Evolutionary conservation across 371 early-diverging fungal species (phyloP), one percentile per base, ranked within the genome.

Genomic region (Batkoa obscura): DNA sequence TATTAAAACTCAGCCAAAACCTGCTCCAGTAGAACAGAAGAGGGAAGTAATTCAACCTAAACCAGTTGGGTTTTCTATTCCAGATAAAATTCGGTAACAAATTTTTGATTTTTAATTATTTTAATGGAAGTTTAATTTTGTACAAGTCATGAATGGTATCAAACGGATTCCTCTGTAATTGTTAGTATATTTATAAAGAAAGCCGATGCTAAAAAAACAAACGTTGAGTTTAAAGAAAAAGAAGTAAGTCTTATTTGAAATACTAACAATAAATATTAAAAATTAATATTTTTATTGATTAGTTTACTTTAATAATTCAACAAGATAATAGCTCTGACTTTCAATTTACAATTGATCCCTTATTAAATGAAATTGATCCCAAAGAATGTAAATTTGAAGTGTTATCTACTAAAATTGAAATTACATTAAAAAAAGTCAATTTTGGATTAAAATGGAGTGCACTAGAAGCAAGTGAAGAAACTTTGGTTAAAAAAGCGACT

Each of bases 141-240:
- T 23, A 23, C 23, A 23, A 84, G 94, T 64, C 90, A 93, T 62
- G 95, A 95, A 66, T 94, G 94, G 94, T 94, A 88, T 70, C 97
- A 97, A 71, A 95, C 82, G 60, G 94, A 94, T 61, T 66, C 73
- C 55, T 79, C 71, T 63, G 83, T 97, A 43, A 88, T 81, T 6
- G 70, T 97, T 41, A 79, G 84, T 58, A 72, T 97, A 23, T 93
- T 92, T 62, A 77, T 87, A 66, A 93, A 91, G 71, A 83, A 86
- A n/a, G 74, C 81, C 42, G 75, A 80, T 60, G 66, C 73, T 52
- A 79, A 79, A 1, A 61, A 69, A n/a, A 81, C 88, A 1, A 50
- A 69, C 30, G 59, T 94, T 52, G 76, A 76, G 39, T 76, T 91
- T 60, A 64, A 69, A 1, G 69, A 70, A 3, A 70, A 65, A 6